Evolutionary conservation across 768 basidiomycete genomes (phyloP), one percentile per base, ranked within the genome.

Genomic region (Lactarius vividus): DNA sequence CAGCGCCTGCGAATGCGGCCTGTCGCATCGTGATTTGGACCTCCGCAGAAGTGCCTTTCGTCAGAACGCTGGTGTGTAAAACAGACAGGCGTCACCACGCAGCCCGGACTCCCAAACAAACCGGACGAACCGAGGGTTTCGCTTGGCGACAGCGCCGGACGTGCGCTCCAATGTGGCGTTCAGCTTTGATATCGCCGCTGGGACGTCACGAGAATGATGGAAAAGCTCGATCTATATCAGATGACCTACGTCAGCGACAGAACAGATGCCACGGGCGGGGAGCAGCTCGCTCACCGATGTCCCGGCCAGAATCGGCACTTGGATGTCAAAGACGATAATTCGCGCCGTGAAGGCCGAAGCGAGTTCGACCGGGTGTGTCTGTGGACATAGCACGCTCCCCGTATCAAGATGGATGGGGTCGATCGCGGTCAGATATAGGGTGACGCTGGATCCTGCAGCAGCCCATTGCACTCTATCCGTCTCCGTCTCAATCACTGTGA

Each of bases 261-360:
- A 23, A 46, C n/a, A 26, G 13, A 11, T 10, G 46, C 4, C 46
- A 23, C 13, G 11, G 9, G 6, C 6, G 23, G 26, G 11, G 23
- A n/a, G n/a, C 13, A 44, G 39, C 37, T 13, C 31, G 74, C 83
- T 68, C 75, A 95, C 95, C 49, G 92, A 88, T 69, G 93, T 82
- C 46, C 97, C 97, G 1, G 86, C 81, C 13, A 88, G 94, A 69
- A 99, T 90, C 0, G 97, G 97, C 56, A 92, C 82, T 69, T 91
- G 85, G 16, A 96, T 84, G 73, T 99, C 97, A 74, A 99, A 98
- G 4, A 97, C 85, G 63, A 99, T 91, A 71, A 99, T 88, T 67
- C 94, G 87, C 6, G 95, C 94, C 7, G 81, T 86, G 76, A 98
- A 98, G 16, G 79, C 75, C 7, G 85, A 86, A 2, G 86, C 90